Conservation (phyloP, 78 protist species). For the Dictyostelium intermedium region DNA sequence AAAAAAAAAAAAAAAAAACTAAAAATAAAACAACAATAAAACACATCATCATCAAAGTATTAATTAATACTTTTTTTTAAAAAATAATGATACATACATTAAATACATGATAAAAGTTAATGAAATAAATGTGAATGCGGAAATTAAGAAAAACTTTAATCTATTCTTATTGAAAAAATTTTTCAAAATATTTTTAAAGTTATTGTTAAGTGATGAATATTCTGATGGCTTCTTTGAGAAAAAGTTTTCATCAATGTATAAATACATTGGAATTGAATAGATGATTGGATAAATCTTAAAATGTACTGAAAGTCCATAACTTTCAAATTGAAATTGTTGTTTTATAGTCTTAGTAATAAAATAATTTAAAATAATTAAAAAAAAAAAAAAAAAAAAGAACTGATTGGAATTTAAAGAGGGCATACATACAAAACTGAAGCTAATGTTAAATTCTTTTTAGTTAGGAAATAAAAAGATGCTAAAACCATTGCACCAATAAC, state of each 20-base stretch:
- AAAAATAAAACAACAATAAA: too few relatives aligned
- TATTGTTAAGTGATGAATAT: not conserved
- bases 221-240: conserved; percentile 7
- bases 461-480: conserved; percentile 76
- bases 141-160: conserved; percentile 50
- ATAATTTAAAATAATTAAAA: too few relatives aligned
- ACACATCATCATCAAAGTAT: not conserved
- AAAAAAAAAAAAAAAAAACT: not conserved
- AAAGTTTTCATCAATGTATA: conserved; percentile 71
- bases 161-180: conserved; percentile 54
- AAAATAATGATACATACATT: conserved; percentile 33
- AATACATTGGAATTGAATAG: conserved; percentile 84
- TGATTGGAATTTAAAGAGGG: not conserved
- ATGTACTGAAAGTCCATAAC: conserved; percentile 94
- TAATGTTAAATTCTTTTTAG: not conserved
- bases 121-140: conserved; percentile 62
- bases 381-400: not conserved
- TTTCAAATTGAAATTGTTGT: too few relatives aligned
- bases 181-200: not conserved
- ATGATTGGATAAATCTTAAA: conserved; percentile 95
- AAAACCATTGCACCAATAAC: conserved; percentile 88
- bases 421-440: conserved; percentile 74
- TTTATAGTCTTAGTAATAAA: too few relatives aligned
- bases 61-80: not conserved
- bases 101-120: conserved; percentile 71